These are phyloP conservation scores for Pichia sp. DNA, from an alignment of 1,139 yeast genomes.

Conservation along the genomic window DNA sequence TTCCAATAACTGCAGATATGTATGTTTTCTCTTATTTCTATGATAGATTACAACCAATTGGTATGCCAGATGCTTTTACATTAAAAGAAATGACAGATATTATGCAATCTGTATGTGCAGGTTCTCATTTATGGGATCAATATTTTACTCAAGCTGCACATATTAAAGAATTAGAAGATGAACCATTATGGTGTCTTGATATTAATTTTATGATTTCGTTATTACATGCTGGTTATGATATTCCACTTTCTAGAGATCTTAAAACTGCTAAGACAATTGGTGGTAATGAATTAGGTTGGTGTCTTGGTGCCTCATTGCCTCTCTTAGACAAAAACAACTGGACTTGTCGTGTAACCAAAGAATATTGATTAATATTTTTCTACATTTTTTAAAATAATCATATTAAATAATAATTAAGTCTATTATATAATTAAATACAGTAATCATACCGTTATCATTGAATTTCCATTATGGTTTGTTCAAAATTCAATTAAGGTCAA, in stretches of 20 bases:
- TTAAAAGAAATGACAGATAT: slow-evolving; percentile 77
- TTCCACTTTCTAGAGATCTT: slow-evolving; percentile 83
- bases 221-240: slow-evolving; percentile 92
- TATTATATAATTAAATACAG: too few relatives aligned
- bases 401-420: too few relatives aligned
- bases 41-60: slow-evolving; percentile 88
- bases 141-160: slow-evolving; percentile 25
- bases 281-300: slow-evolving; percentile 94
- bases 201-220: slow-evolving; percentile 83
- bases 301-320: slow-evolving; percentile 95
- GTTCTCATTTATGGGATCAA: slow-evolving; percentile 59
- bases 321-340: slow-evolving; percentile 68
- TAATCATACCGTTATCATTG: too few relatives aligned
- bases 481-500: too few relatives aligned
- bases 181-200: slow-evolving; percentile 94
- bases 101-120: slow-evolving; percentile 79
- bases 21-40: slow-evolving; percentile 90
- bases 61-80: slow-evolving; percentile 88
- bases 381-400: too few relatives aligned
- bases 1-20: slow-evolving; percentile 65
- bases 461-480: too few relatives aligned
- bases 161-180: slow-evolving; percentile 55
- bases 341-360: slow-evolving; percentile 52
- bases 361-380: slow-evolving; percentile 6
- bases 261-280: slow-evolving; percentile 86